These are phyloP conservation scores for Crithidia mellificae DNA, from an alignment of 208 protist species.

Conservation along the genomic window DNA sequence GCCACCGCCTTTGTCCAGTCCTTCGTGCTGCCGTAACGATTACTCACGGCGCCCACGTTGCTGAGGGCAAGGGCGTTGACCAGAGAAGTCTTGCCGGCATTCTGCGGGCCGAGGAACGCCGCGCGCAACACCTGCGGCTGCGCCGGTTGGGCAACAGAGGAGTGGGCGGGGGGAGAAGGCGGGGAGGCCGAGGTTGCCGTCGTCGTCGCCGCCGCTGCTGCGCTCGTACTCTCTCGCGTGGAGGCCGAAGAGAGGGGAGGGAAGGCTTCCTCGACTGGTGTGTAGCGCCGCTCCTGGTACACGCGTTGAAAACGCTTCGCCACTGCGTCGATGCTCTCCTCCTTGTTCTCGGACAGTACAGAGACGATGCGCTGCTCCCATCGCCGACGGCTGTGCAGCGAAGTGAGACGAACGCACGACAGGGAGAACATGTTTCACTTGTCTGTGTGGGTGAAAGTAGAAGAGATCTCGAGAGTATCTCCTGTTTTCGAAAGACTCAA, in stretches of 20 bases:
- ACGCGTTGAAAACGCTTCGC: slow-evolving; percentile 81
- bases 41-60: slow-evolving; percentile 85
- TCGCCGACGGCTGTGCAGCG: slow-evolving; percentile 70
- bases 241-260: slow-evolving; percentile 42
- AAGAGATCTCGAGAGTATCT: too few relatives aligned
- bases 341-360: slow-evolving; percentile 61
- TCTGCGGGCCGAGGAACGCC: slow-evolving; percentile 81
- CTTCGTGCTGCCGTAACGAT: slow-evolving; percentile 73
- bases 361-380: slow-evolving; percentile 89
- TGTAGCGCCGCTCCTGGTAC: slow-evolving; percentile 83
- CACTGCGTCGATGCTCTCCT: slow-evolving; percentile 58
- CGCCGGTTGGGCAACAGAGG: slow-evolving; percentile 29
- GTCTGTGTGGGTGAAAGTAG: too few relatives aligned
- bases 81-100: slow-evolving; percentile 89
- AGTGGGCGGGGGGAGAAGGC: background rate
- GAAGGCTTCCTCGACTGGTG: slow-evolving; percentile 82
- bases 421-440: slow-evolving; percentile 15
- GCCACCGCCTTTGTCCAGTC: slow-evolving; percentile 83
- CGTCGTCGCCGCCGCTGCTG: background rate
- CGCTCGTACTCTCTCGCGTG: background rate
- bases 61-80: slow-evolving; percentile 85
- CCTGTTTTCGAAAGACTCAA: too few relatives aligned
- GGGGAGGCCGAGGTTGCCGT: background rate
- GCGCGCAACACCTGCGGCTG: slow-evolving; percentile 55
- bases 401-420: slow-evolving; percentile 22